Conservation (phyloP, 768 basidiomycete genomes). For the Russula griseocarnosa region DNA sequence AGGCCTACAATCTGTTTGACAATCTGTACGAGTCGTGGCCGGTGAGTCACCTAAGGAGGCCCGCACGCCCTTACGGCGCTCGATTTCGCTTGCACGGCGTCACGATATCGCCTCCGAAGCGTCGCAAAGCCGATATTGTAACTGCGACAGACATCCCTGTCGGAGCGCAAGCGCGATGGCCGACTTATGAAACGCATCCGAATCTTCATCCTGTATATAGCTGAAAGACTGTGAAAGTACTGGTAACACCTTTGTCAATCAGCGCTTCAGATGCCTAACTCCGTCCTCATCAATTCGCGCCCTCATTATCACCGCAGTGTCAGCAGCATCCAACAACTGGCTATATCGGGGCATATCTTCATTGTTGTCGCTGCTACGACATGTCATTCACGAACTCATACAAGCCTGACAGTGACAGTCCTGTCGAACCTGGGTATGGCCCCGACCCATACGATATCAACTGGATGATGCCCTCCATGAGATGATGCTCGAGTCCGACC, state of each 20-base stretch:
- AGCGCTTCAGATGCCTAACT: background rate
- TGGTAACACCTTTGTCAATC: background rate
- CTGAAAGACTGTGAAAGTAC: too few species aligned
- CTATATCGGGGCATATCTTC: background rate
- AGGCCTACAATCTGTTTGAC: too few species aligned
- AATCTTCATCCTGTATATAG: too few species aligned
- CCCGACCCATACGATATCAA: conserved; percentile 41
- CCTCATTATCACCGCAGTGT: background rate
- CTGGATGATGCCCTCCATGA: conserved; percentile 37
- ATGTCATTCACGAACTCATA: conserved; percentile 12
- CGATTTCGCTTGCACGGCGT: too few species aligned
- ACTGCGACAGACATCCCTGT: too few species aligned
- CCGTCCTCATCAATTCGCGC: too few species aligned
- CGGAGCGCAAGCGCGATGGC: too few species aligned
- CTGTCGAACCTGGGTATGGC: conserved; percentile 29
- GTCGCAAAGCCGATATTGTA: too few species aligned
- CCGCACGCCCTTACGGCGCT: too few species aligned
- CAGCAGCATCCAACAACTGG: background rate
- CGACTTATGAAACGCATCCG: background rate
- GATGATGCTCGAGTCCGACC: conserved; percentile 36
- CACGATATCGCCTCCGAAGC: too few species aligned
- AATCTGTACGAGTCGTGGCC: too few species aligned
- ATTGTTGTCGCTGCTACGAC: background rate
- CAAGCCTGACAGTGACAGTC: background rate
- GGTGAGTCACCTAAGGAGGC: too few species aligned